Evolutionary conservation across 1,284 basidiomycete genomes (phyloP).

Genomic region (Cerioporus squamosus): DNA sequence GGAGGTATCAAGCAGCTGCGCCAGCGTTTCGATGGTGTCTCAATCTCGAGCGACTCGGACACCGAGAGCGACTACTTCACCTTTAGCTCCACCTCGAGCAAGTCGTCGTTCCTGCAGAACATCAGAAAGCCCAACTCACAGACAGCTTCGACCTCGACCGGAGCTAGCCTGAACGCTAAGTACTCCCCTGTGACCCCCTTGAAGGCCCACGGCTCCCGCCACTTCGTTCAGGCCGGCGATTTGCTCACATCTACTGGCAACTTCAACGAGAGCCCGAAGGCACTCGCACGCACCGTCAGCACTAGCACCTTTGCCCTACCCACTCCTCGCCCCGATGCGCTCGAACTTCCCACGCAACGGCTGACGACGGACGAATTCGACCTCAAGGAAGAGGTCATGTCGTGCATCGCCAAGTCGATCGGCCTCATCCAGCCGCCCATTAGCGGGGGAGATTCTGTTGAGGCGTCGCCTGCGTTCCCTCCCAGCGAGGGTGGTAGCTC

Average conservation of each 20-base stretch:
- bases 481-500: constrained; percentile 55
- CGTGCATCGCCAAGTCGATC: constrained; percentile 96
- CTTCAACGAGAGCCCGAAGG: constrained; percentile 49
- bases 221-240: constrained; percentile 70
- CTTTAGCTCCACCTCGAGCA: constrained; percentile 29
- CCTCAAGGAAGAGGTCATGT: constrained; percentile 93
- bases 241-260: constrained; percentile 57
- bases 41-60: constrained; percentile 46
- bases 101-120: constrained; percentile 15
- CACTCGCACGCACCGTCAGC: constrained; percentile 53
- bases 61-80: constrained; percentile 62
- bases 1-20: constrained; percentile 91
- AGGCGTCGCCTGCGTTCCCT: constrained; percentile 65
- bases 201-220: constrained; percentile 28
- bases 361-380: constrained; percentile 72
- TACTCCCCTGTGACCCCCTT: constrained; percentile 23
- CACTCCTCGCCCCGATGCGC: constrained; percentile 14
- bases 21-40: constrained; percentile 76
- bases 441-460: constrained; percentile 64
- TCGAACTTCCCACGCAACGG: constrained; percentile 19
- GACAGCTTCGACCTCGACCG: constrained; percentile 21
- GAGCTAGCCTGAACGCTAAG: constrained; percentile 21
- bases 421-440: constrained; percentile 88
- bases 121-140: constrained; percentile 10
- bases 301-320: constrained; percentile 46